Conservation (phyloP, 1,139 yeast genomes). For the Blastobotrys serpentis region DNA sequence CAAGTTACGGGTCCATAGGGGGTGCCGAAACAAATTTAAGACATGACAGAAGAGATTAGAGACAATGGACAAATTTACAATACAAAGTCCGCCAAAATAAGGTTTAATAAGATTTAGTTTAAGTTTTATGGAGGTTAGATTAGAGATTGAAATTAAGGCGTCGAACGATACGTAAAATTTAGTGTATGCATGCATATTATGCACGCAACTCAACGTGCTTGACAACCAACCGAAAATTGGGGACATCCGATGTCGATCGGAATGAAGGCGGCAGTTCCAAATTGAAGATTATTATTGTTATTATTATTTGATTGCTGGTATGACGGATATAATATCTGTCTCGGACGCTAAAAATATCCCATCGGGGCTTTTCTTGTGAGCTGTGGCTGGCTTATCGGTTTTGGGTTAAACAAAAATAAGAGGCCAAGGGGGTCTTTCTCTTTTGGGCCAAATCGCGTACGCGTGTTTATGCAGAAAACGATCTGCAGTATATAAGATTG, state of each 20-base stretch:
- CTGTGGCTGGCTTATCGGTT: background rate
- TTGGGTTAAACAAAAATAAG: background rate
- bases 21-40: background rate
- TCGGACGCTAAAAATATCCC: no score
- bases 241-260: background rate
- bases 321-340: background rate
- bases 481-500: background rate
- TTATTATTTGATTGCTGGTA: background rate
- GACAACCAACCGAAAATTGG: background rate
- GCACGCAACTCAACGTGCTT: background rate
- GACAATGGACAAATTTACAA: no score
- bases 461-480: background rate
- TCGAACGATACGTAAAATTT: no score
- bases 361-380: background rate
- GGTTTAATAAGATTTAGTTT: no score
- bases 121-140: no score
- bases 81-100: no score
- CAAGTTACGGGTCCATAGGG: background rate
- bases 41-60: background rate
- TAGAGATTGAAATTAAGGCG: no score
- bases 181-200: background rate
- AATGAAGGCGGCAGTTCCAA: no score
- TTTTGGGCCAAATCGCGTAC: background rate
- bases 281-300: background rate
- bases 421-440: background rate